phyloP scores from a whole-genome alignment of 306 rosid genomes.

The Inga leiocalycina region DNA sequence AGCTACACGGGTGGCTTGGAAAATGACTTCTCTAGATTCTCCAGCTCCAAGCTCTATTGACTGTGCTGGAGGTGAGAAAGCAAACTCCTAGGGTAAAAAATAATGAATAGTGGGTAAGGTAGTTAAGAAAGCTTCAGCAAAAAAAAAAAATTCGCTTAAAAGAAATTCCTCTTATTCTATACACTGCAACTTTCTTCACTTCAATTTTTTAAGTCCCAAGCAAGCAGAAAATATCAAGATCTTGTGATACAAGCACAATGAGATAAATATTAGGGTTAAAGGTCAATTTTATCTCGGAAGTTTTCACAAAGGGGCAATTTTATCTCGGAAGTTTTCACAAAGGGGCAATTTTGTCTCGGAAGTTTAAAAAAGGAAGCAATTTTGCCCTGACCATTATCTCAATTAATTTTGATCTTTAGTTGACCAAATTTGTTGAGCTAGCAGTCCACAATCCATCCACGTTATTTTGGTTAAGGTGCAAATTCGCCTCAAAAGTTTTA shows the following conservation, averaged over 20 bases:
- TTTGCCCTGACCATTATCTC: no score
- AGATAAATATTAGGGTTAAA: background rate
- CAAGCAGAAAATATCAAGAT: conserved; percentile 29
- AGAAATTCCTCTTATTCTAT: conserved; percentile 20
- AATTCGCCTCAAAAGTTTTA: no score
- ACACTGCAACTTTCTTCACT: conserved; percentile 21
- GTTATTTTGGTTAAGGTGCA: no score
- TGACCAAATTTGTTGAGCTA: no score
- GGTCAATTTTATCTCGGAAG: no score
- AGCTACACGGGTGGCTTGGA: conserved; percentile 95
- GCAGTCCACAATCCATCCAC: no score
- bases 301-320: no score
- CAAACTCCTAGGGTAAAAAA: conserved; percentile 65
- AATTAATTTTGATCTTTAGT: no score
- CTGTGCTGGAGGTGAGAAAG: conserved; percentile 90
- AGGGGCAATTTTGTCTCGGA: no score
- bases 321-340: no score
- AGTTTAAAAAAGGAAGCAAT: no score
- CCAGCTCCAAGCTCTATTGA: conserved; percentile 94
- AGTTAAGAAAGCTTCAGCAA: conserved; percentile 25
- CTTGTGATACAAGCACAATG: conserved; percentile 8
- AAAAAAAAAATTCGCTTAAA: background rate
- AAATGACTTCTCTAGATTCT: conserved; percentile 77
- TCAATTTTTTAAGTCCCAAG: background rate
- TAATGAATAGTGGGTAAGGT: conserved; percentile 29